Percentiles rank a stretch among this genome's conserved stretches.
Evolutionary conservation across 2,329 filamentous ascomycete genomes (phyloP).

Genomic region (Tympanopsis confertula): DNA sequence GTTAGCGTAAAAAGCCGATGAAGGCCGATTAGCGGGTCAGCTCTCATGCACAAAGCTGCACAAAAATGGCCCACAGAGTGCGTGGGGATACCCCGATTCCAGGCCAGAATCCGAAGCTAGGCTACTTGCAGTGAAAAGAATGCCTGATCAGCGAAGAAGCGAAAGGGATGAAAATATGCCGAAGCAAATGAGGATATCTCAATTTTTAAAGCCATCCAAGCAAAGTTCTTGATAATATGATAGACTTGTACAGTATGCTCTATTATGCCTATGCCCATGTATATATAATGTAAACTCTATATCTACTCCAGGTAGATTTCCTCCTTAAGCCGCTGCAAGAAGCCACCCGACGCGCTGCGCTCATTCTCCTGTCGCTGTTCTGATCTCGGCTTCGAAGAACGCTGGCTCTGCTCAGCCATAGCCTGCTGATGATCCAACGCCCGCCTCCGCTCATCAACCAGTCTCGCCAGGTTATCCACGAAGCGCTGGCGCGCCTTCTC

Average conservation of each 20-base stretch:
- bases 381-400: neutral
- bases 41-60: too few species aligned
- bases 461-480: constrained; percentile 40
- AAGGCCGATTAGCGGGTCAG: too few species aligned
- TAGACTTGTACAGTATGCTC: neutral
- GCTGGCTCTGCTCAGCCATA: neutral
- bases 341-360: neutral
- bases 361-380: neutral
- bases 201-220: too few species aligned
- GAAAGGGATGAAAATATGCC: too few species aligned
- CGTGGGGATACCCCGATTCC: too few species aligned
- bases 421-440: constrained; percentile 4
- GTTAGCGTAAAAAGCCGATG: too few species aligned
- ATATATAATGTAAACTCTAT: neutral
- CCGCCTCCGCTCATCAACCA: constrained; percentile 34
- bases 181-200: too few species aligned
- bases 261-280: neutral
- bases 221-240: too few species aligned
- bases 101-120: too few species aligned
- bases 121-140: too few species aligned
- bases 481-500: constrained; percentile 46
- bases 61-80: too few species aligned
- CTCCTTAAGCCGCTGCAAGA: neutral
- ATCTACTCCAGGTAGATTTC: constrained; percentile 1
- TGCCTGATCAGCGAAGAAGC: too few species aligned